Evolutionary conservation across 768 basidiomycete species (phyloP).

Genomic region (Lentinula raphanica): DNA sequence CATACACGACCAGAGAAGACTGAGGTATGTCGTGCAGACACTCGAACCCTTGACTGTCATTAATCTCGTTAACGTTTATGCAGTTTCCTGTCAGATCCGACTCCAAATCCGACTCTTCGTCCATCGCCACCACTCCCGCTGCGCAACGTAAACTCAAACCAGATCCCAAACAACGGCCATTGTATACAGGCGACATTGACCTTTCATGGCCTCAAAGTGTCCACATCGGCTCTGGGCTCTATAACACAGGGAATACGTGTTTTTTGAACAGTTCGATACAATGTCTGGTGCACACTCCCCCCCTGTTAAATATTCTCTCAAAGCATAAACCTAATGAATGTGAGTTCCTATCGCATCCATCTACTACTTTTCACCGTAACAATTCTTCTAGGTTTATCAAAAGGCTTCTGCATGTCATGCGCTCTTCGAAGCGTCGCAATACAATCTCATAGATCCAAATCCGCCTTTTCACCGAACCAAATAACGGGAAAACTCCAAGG

Average conservation of each 20-base stretch:
- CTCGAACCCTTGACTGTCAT: neutral
- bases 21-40: conserved; percentile 35
- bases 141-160: conserved; percentile 24
- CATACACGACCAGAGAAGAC: conserved; percentile 46
- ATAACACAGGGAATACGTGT: conserved; percentile 91
- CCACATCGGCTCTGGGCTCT: conserved; percentile 56
- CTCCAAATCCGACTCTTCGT: conserved; percentile 11
- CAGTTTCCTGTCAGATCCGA: conserved; percentile 13
- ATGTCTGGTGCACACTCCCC: conserved; percentile 88
- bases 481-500: conserved; percentile 70
- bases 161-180: conserved; percentile 30
- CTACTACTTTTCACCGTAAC: conserved; percentile 7
- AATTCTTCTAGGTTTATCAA: conserved; percentile 34
- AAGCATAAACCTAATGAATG: conserved; percentile 54
- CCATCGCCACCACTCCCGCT: conserved; percentile 16
- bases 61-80: neutral
- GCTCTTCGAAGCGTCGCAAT: conserved; percentile 52
- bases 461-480: conserved; percentile 55
- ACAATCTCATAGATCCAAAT: conserved; percentile 42
- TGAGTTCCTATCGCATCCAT: conserved; percentile 34
- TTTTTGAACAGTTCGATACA: conserved; percentile 95
- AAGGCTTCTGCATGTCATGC: conserved; percentile 76
- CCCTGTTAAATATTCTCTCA: conserved; percentile 61
- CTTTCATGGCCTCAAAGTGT: conserved; percentile 53
- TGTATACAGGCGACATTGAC: conserved; percentile 54